phyloP scores from a whole-genome alignment of 495 filamentous ascomycete species.

The Aspergillus sclerotiicarbonarius region DNA sequence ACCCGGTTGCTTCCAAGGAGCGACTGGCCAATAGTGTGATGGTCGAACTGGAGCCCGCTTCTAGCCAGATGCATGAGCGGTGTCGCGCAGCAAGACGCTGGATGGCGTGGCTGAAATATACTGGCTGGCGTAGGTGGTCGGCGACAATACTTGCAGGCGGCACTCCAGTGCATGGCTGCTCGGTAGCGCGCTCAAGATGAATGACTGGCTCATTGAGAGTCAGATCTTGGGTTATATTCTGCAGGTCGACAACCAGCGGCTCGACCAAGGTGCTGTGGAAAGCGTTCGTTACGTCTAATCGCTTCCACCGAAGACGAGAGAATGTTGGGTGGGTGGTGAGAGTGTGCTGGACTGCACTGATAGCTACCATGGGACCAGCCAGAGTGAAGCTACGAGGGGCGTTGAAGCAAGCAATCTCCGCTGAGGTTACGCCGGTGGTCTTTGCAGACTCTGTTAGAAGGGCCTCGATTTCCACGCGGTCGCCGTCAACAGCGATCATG shows the following conservation, averaged over 20 bases:
- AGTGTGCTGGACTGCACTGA: conserved; percentile 24
- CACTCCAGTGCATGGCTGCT: conserved; percentile 24
- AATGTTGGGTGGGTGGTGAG: conserved; percentile 6
- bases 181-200: conserved; percentile 33
- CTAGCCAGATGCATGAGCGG: conserved; percentile 42
- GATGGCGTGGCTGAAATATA: conserved; percentile 51
- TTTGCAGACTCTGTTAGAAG: not conserved
- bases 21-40: conserved; percentile 45
- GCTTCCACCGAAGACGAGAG: conserved; percentile 31
- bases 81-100: conserved; percentile 37
- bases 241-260: conserved; percentile 30
- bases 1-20: conserved; percentile 17
- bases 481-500: conserved; percentile 50
- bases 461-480: not conserved
- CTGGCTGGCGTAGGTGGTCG: conserved; percentile 49
- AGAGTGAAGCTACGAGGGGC: conserved; percentile 45
- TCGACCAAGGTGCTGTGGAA: conserved; percentile 52
- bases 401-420: conserved; percentile 51
- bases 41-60: conserved; percentile 50
- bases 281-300: conserved; percentile 48
- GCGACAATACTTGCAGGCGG: conserved; percentile 39
- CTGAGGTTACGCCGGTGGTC: not conserved
- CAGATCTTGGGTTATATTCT: conserved; percentile 22
- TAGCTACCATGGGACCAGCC: conserved; percentile 37
- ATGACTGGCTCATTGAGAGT: conserved; percentile 31